Evolutionary conservation across 1,284 basidiomycete species (phyloP).

Genomic region (Ceratobasidium sp.): DNA sequence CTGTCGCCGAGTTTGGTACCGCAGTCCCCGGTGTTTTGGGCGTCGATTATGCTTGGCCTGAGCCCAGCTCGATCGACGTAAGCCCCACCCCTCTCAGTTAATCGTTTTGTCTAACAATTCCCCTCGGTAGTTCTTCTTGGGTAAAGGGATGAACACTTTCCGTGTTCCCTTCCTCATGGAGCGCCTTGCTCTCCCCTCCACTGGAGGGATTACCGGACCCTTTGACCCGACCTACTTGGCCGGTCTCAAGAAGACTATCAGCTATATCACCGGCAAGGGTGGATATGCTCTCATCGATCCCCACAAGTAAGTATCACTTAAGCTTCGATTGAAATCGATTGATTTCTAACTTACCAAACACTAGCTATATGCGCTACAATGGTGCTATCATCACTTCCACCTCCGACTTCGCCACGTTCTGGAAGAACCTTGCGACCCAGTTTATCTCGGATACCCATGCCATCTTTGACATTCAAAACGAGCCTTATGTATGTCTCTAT

Average conservation of each 20-base stretch:
- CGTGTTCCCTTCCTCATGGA: slow-evolving; percentile 73
- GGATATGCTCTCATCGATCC: slow-evolving; percentile 69
- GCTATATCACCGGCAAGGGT: slow-evolving; percentile 72
- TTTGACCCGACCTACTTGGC: slow-evolving; percentile 65
- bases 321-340: not conserved
- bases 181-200: slow-evolving; percentile 66
- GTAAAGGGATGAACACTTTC: slow-evolving; percentile 73
- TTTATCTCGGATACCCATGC: slow-evolving; percentile 55
- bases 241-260: slow-evolving; percentile 66
- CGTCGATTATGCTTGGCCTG: slow-evolving; percentile 63
- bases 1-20: slow-evolving; percentile 69
- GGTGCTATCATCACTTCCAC: slow-evolving; percentile 65
- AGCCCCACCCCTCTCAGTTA: slow-evolving; percentile 42
- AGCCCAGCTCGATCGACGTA: slow-evolving; percentile 63
- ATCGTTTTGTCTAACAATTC: slow-evolving; percentile 37
- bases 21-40: slow-evolving; percentile 47
- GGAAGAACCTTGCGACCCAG: slow-evolving; percentile 68
- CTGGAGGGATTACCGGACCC: slow-evolving; percentile 52
- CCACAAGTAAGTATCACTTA: slow-evolving; percentile 56
- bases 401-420: slow-evolving; percentile 68
- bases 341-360: slow-evolving; percentile 11
- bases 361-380: slow-evolving; percentile 72
- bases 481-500: slow-evolving; percentile 64
- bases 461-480: slow-evolving; percentile 70
- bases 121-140: slow-evolving; percentile 63